Evolutionary conservation across 1,139 yeast genomes (phyloP), one percentile per base, ranked within the genome.

Genomic region (Lodderomyces margitis): DNA sequence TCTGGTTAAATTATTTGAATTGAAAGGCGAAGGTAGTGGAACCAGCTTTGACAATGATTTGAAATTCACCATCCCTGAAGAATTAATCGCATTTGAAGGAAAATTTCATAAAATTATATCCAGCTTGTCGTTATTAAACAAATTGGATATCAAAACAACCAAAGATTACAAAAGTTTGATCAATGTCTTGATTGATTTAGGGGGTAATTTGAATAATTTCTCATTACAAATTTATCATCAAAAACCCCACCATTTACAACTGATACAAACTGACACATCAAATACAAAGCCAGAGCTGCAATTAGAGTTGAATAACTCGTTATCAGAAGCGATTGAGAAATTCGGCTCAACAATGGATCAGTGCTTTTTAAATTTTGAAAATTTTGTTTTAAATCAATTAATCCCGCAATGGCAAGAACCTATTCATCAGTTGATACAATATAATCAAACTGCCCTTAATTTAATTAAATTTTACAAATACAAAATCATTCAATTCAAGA

Each of bases 351-450:
- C 75, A 2, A 62, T 72, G 36, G 78, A 73, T 51, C 59, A 64
- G 41, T 65, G 59, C 42, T 73, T 70, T 43, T 55, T 73, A 34
- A 67, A 64, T 47, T 67, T 61, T 43, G 78, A 73, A 52, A 60
- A 66, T 16, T 72, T 69, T 45, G 51, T 68, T 3, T 52, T 60
- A 32, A 56, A 62, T 34, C 56, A 59, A 33, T 62, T 70, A 34
- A 58, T 71, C 6, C 74, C 77, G 1, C 61, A 66, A 40, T 72
- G 76, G 76, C 75, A 72, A 46, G 78, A 73, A 48, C 73, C 75
- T 10, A 61, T 70, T 23, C 62, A 66, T 48, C 76, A 70, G 49
- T 51, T 71, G 39, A 59, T 65, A 17, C 75, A 69, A 46, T 70
- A 73, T 45, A 66, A 66, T 47, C 49, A 62, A 35, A 54, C 70